phyloP scores from a whole-genome alignment of 176 grass and related monocot species.

The Puccinellia tenuiflora region DNA sequence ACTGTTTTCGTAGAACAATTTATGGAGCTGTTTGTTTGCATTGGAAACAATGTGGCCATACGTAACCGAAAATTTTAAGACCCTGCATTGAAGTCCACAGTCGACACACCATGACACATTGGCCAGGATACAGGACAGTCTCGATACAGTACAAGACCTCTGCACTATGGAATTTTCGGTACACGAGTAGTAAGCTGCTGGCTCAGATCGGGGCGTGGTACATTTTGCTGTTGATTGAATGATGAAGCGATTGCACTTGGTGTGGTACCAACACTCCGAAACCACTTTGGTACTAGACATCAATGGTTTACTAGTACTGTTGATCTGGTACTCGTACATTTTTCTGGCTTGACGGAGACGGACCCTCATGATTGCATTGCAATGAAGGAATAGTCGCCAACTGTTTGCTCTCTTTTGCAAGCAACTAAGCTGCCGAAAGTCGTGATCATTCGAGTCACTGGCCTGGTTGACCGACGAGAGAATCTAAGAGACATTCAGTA shows the following conservation, averaged over 20 bases:
- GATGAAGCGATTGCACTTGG: background rate
- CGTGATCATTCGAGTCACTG: background rate
- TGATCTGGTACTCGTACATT: background rate
- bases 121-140: background rate
- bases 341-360: background rate
- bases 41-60: background rate
- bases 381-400: background rate
- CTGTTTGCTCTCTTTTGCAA: background rate
- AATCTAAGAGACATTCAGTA: background rate
- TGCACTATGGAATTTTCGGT: background rate
- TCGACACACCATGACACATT: background rate
- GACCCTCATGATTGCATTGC: background rate
- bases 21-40: background rate
- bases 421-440: background rate
- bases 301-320: background rate
- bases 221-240: background rate
- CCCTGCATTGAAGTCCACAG: background rate
- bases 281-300: background rate
- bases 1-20: background rate
- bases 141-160: background rate
- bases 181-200: background rate
- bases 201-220: background rate
- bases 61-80: background rate
- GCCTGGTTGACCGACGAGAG: slow-evolving; percentile 24
- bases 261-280: background rate